These are phyloP conservation scores for Bothriochloa decipiens DNA, from an alignment of 176 grass and related monocot genomes.

Conservation along the genomic window DNA sequence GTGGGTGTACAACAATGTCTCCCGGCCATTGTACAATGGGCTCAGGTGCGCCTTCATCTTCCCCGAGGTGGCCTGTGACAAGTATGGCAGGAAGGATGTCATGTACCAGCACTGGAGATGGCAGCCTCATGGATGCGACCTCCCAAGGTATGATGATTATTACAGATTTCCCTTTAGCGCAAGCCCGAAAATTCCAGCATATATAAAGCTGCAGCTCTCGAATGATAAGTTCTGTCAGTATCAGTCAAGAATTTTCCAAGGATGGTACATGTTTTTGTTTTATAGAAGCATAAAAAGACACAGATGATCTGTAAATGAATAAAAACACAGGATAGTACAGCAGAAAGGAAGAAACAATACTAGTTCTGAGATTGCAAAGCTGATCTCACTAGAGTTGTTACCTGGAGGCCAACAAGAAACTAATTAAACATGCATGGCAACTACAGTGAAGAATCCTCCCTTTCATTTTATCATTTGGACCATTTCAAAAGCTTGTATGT, in stretches of 20 bases:
- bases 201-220: constrained; percentile 7
- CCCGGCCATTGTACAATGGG: constrained; percentile 63
- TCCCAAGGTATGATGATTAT: constrained; percentile 55
- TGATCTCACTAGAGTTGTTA: background rate
- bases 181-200: background rate
- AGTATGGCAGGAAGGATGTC: constrained; percentile 74
- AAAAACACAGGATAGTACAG: background rate
- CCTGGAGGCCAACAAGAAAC: background rate
- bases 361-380: constrained; percentile 4
- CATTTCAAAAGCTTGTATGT: background rate
- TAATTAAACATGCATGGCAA: background rate
- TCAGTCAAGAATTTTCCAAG: background rate
- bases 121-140: constrained; percentile 82
- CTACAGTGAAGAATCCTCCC: background rate
- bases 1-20: constrained; percentile 72
- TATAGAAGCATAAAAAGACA: background rate
- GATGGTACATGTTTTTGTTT: background rate
- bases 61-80: constrained; percentile 75
- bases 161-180: background rate
- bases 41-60: constrained; percentile 68
- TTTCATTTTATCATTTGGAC: background rate
- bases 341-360: background rate
- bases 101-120: constrained; percentile 96
- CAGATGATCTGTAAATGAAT: background rate
- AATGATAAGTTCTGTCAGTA: background rate